Conservation (phyloP, 2,329 filamentous ascomycete species). For the Phyllosticta citrichinensis region DNA sequence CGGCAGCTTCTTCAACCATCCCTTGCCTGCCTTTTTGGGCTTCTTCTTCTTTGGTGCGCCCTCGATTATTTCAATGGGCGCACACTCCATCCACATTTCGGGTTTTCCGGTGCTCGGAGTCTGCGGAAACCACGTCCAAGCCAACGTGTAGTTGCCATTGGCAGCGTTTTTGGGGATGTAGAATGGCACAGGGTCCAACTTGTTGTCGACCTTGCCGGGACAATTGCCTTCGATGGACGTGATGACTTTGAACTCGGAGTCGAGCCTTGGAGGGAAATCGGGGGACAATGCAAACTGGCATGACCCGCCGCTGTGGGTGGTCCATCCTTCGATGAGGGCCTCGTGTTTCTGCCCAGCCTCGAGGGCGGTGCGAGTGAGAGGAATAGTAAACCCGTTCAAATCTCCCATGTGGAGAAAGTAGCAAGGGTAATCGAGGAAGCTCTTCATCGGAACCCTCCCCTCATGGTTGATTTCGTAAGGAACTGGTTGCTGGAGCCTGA, state of each 20-base stretch:
- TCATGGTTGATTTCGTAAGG: not conserved
- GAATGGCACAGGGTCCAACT: constrained; percentile 54
- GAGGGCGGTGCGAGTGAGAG: too few relatives aligned
- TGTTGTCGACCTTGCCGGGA: constrained; percentile 51
- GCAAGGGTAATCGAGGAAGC: not conserved
- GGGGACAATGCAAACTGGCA: constrained; percentile 77
- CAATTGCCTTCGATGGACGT: constrained; percentile 82
- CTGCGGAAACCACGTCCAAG: constrained; percentile 90
- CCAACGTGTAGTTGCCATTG: constrained; percentile 70
- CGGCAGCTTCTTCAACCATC: constrained; percentile 50
- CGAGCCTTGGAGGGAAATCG: constrained; percentile 40
- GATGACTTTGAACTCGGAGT: constrained; percentile 76
- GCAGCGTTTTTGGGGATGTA: constrained; percentile 60
- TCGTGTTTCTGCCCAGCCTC: constrained; percentile 51
- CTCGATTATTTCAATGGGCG: constrained; percentile 55
- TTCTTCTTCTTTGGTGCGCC: constrained; percentile 42
- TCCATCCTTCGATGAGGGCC: constrained; percentile 59
- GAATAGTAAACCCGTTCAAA: too few relatives aligned
- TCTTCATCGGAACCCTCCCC: not conserved
- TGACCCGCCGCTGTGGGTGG: constrained; percentile 80
- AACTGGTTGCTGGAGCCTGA: not conserved
- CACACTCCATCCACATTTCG: constrained; percentile 97
- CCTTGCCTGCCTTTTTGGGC: not conserved
- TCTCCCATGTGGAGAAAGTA: not conserved
- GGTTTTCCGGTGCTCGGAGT: constrained; percentile 56